Base-by-base conservation (phyloP, 129 eudicot genomes). In the Flaveria sonorensis region DNA sequence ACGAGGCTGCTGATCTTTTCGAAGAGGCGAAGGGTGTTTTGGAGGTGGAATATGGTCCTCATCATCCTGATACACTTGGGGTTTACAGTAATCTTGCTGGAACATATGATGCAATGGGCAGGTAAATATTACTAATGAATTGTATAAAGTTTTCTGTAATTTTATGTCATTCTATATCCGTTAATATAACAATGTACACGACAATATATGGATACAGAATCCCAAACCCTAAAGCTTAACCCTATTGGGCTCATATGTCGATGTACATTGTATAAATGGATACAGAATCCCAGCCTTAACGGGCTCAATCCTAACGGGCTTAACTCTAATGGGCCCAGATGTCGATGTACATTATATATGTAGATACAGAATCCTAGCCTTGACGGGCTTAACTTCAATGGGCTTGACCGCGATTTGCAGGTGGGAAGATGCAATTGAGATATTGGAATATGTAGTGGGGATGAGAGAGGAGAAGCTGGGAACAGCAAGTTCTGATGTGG, bases 61-160 rank as follows among this genome's bases (percentile, higher is more conserved):
- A 82, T 76, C 97, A 94, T 83, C 93, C 93, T 1, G 96, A 94
- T 52, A 91, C 98, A 7, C 83, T 94, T 47, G 98, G 83, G 3
- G 96, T 94, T 20, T 94, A 86, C 50, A 94, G 96, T 72, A 94
- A 94, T 87, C 96, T 94, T 75, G 96, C 98, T 30, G 97, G 97
- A 15, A 87, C 97, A 60, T 94, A 91, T 86, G 98, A 94, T 87
- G 98, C 97, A 48, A 86, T 89, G 89, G 98, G 96, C 72, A 92
- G 96, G 98, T 92, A 85, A 32, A 36, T 36, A 36, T 6, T 36
- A 36, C 40, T 36, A 5, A 2, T 42, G 11, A 24, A 19, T 24
- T 6, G 2, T 1, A 4, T 66, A 8, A 1, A 62, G 9, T 19
- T 42, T 48, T 55, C 7, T 0, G 11, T 23, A 30, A 6, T 15